Evolutionary conservation across 2,329 filamentous ascomycete genomes (phyloP), one percentile per base, ranked within the genome.

Genomic region (Exophiala spinifera): DNA sequence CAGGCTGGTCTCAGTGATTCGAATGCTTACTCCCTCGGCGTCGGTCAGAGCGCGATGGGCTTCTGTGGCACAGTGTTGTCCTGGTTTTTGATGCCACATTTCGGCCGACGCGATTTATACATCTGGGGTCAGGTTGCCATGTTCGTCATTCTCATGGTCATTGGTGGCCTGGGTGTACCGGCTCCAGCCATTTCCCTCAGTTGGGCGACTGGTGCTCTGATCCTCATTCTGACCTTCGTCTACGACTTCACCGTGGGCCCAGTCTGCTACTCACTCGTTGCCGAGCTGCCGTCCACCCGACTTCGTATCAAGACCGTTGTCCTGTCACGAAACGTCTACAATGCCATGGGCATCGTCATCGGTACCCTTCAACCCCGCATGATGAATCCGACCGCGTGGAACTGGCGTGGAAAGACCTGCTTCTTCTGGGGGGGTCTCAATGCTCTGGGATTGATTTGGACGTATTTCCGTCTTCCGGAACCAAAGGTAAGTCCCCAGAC

Each of bases 11-110:
- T 76, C n/a, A n/a, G n/a, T n/a, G 53, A 46, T 37, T 43, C 55
- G 42, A 34, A 70, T 42, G 68, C 73, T 0, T 76, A 74, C 53
- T 66, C 65, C 13, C 60, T 76, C 28, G 66, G 69, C 1, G 73
- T 87, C 49, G 84, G 83, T 44, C 79, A 85, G 66, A 85, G 85
- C 57, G 82, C 76, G 45, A 84, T 88, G 66, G 79, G 76, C 10
- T 76, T 79, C 54, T 65, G 79, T 4, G 79, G 79, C 3, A 81
- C 78, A 0, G 69, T 76, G 1, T 68, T 71, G 0, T 80, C 79
- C 2, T 82, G 79, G 79, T 67, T 70, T 31, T 54, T 73, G 20
- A 70, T 75, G 67, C 56, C 61, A 2, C 57, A 61, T 46, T 63
- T 63, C 42, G 62, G 62, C 47, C 61, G 62, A 17, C 61, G 62